A percentile compares a stretch with the other conserved stretches of the same genome.
phyloP scores from a whole-genome alignment of 805 yeast genomes.

The Wickerhamia fluorescens region DNA sequence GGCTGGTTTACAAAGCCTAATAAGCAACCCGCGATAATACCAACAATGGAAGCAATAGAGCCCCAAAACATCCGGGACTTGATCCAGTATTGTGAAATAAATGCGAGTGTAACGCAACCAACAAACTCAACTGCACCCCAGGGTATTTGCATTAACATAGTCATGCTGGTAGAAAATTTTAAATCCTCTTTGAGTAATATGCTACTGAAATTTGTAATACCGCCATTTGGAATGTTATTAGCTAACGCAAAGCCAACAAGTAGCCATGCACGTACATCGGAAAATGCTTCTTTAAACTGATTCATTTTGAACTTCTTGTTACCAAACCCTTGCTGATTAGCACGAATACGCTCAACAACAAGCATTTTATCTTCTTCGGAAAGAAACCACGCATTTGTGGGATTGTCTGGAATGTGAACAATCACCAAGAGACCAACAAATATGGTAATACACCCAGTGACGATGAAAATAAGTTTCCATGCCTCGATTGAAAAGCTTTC shows the following conservation, averaged over 20 bases:
- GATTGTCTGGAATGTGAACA: constrained; percentile 51
- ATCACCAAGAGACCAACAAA: constrained; percentile 40
- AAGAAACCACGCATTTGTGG: constrained; percentile 25
- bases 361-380: constrained; percentile 22
- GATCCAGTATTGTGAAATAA: constrained; percentile 13
- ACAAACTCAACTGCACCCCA: constrained; percentile 41
- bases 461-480: constrained; percentile 57
- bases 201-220: constrained; percentile 29
- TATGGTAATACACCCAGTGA: constrained; percentile 54
- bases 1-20: constrained; percentile 34
- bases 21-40: constrained; percentile 25
- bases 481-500: constrained; percentile 36
- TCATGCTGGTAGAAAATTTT: constrained; percentile 19
- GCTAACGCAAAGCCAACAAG: constrained; percentile 20
- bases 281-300: constrained; percentile 31
- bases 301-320: constrained; percentile 28
- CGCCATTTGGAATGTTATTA: constrained; percentile 32
- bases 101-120: constrained; percentile 27
- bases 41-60: constrained; percentile 15
- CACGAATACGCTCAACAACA: constrained; percentile 46
- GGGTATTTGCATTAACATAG: constrained; percentile 41
- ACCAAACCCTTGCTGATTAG: constrained; percentile 38
- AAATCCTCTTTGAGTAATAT: constrained; percentile 21
- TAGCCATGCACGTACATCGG: constrained; percentile 30
- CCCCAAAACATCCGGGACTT: constrained; percentile 22